Evolutionary conservation across 2,329 filamentous ascomycete genomes (phyloP), one percentile per base, ranked within the genome.

Genomic region (Fusarium solani-melongenae): DNA sequence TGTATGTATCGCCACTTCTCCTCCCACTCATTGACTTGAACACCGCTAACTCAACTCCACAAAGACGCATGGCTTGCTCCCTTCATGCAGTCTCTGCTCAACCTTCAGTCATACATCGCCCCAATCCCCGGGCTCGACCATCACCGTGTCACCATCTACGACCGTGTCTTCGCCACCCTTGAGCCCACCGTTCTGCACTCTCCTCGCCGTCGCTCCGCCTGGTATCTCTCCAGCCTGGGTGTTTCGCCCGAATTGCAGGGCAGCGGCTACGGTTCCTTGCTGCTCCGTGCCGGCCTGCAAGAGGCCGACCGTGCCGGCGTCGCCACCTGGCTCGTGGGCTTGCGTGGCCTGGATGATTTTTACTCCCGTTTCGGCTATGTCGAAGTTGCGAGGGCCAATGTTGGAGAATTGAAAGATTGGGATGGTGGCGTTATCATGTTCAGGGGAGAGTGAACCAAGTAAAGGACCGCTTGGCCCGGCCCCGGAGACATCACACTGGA

Each of bases 391-490:
- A 79, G 81, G 62, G 78, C 77, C 14, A 83, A 83, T 57, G 77
- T 83, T 24, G 82, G 81, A 2, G 79, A 82, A 65, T 56, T 84
- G 72, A 70, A 75, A 11, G 73, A 76, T 29, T 84, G 82, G 82
- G 77, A 82, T 31, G 82, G 82, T 11, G 82, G 82, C 1, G 57
- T 76, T 9, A 67, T 84, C 67, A 84, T 84, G 83, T 82, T 83
- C 44, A 78, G 79, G 57, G 80, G 81, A 63, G 83, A 75, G 62
- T 71, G 34, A 64, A 31, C 24, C 39, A 57, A 36, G 53, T 31
- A 38, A 24, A 22, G n/a, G 36, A 12, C 22, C 31, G 15, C 31
- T 15, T 49, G 15, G 15, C 17, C 15, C n/a, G 44, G 8, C 44
- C 44, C 44, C 5, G 15, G 44, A 9, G 44, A 11, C 46, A 51